Conservation (phyloP, 352 stramenopile species). For the Peronospora destructor region DNA sequence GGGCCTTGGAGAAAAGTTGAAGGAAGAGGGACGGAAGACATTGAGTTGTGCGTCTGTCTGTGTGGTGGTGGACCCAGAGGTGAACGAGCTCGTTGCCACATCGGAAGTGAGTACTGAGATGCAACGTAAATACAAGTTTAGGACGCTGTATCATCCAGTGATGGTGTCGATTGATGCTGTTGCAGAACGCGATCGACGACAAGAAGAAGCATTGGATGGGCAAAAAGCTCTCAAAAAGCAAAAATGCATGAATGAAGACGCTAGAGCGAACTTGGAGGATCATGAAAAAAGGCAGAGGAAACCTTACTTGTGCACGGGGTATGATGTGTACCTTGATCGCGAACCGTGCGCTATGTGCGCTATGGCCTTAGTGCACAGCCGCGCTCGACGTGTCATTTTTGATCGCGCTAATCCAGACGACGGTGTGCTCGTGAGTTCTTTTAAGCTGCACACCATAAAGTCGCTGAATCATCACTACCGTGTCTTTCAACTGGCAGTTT, state of each 20-base stretch:
- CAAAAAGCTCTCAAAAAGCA: conserved; percentile 33
- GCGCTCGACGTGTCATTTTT: conserved; percentile 76
- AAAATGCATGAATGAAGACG: conserved; percentile 15
- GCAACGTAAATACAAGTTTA: conserved; percentile 32
- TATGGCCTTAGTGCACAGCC: conserved; percentile 86
- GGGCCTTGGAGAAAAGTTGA: conserved; percentile 15
- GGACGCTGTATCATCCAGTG: conserved; percentile 53
- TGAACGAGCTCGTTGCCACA: conserved; percentile 28
- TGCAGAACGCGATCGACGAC: conserved; percentile 47
- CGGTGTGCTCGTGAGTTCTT: conserved; percentile 55
- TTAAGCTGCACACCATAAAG: conserved; percentile 74
- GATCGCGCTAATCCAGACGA: conserved; percentile 37
- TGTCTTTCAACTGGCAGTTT: conserved; percentile 50
- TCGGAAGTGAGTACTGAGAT: conserved; percentile 14
- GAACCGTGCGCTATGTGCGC: conserved; percentile 87
- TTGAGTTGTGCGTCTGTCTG: conserved; percentile 40
- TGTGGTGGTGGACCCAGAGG: conserved; percentile 47
- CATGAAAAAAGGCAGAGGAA: conserved; percentile 19
- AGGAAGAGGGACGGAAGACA: conserved; percentile 7
- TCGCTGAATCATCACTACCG: conserved; percentile 87
- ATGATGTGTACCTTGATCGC: conserved; percentile 79
- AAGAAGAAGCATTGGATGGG: conserved; percentile 17
- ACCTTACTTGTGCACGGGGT: conserved; percentile 86
- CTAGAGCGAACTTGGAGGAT: neutral
- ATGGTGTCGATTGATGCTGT: conserved; percentile 67